A percentile compares a stretch with the other conserved stretches of the same genome.
Conservation (phyloP, 306 rosid genomes). For the Sicyos baderoa region DNA sequence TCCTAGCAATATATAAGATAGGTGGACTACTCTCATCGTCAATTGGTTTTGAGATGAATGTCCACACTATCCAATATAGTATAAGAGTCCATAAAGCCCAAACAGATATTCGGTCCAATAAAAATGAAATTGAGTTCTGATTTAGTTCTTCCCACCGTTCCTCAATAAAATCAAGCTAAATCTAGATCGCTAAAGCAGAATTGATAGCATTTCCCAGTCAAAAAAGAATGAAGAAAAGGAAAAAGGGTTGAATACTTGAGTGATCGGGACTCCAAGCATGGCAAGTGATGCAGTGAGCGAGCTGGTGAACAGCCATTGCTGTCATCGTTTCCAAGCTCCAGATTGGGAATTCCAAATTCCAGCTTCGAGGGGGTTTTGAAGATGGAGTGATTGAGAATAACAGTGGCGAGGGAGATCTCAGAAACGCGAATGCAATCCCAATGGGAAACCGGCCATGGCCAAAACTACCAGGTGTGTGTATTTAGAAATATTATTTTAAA, state of each 20-base stretch:
- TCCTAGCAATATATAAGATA: no score
- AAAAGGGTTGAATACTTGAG: conserved; percentile 43
- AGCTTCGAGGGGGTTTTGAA: not conserved
- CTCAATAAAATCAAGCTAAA: conserved; percentile 7
- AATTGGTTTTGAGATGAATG: no score
- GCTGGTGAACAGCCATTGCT: conserved; percentile 58
- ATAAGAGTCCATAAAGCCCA: no score
- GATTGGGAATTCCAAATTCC: conserved; percentile 1
- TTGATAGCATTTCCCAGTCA: not conserved
- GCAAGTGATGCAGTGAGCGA: conserved; percentile 77
- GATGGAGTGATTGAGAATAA: not conserved
- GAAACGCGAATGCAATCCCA: conserved; percentile 15
- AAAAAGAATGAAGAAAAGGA: not conserved
- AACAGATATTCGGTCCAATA: no score
- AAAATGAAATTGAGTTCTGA: no score
- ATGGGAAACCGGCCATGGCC: conserved; percentile 12
- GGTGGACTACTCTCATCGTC: no score
- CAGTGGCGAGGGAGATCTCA: conserved; percentile 4
- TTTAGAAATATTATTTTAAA: no score
- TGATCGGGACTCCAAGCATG: conserved; percentile 92
- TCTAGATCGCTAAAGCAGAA: conserved; percentile 6
- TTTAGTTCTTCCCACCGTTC: not conserved
- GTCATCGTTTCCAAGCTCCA: conserved; percentile 40
- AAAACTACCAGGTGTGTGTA: not conserved
- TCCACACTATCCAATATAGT: no score